Percentiles rank a stretch among this genome's conserved stretches.
These are phyloP conservation scores for Stachybotrys chlorohalonatus DNA, from an alignment of 2,329 filamentous ascomycete genomes.

Conservation along the genomic window DNA sequence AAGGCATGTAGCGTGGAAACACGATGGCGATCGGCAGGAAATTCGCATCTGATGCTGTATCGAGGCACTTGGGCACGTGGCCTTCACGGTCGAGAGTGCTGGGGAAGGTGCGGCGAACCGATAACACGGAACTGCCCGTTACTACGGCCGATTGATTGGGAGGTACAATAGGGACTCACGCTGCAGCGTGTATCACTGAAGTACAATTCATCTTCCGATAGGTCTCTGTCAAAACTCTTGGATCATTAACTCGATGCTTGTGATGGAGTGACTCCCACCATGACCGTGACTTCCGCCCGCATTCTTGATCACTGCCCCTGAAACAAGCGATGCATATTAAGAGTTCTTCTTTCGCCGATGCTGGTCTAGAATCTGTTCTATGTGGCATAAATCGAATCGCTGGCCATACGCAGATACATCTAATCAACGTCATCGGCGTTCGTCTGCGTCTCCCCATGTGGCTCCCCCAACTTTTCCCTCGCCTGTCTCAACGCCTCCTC, in stretches of 20 bases:
- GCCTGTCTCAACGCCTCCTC: slow-evolving; percentile 28
- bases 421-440: slow-evolving; percentile 36
- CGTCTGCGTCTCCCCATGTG: slow-evolving; percentile 14
- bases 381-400: no score
- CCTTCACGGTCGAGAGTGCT: neutral
- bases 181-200: neutral
- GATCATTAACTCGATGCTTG: no score
- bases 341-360: no score
- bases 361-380: no score
- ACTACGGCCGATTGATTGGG: neutral
- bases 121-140: neutral
- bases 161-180: neutral
- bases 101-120: neutral
- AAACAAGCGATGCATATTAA: no score
- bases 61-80: neutral
- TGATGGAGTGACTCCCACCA: no score
- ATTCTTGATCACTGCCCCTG: no score
- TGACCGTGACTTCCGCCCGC: no score
- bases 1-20: neutral
- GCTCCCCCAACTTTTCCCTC: slow-evolving; percentile 23
- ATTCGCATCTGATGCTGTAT: neutral
- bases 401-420: neutral
- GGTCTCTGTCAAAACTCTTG: neutral
- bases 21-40: neutral
- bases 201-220: neutral